Percentiles rank a stretch among this genome's conserved stretches.
Conservation (phyloP, 2,329 filamentous ascomycete species). For the Calonectria pseudoreteaudii region DNA sequence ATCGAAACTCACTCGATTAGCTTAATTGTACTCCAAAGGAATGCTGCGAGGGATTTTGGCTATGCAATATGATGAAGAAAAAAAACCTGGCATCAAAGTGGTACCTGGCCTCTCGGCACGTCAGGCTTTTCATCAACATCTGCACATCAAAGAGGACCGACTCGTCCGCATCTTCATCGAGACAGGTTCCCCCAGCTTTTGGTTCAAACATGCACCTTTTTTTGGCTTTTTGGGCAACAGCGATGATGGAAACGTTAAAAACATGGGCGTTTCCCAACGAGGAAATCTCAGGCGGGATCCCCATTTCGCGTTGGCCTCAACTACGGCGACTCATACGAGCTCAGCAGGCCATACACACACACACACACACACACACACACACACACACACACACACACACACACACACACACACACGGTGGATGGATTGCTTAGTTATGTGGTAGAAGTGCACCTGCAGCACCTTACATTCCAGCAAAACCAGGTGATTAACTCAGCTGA, state of each 20-base stretch:
- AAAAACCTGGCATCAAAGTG: not conserved
- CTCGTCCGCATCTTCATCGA: not conserved
- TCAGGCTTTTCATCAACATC: not conserved
- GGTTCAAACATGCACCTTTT: not conserved
- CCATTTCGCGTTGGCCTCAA: not conserved
- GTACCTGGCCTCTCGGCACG: not conserved
- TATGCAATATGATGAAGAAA: not conserved
- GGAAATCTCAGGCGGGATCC: not conserved
- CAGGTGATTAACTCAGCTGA: not conserved
- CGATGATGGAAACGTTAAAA: constrained; percentile 3
- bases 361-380: no score
- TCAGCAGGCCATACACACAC: not conserved
- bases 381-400: no score
- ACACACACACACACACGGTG: no score
- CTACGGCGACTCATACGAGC: not conserved
- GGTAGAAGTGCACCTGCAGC: not conserved
- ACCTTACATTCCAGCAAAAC: not conserved
- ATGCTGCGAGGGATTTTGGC: not conserved
- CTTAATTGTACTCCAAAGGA: not conserved
- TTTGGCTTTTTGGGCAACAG: not conserved
- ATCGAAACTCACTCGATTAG: not conserved
- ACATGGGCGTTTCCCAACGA: not conserved
- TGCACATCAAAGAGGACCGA: not conserved
- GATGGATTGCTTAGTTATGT: not conserved
- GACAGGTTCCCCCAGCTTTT: not conserved